These are phyloP conservation scores for Jacaranda copaia DNA, from an alignment of 257 asterid genomes.

Conservation along the genomic window DNA sequence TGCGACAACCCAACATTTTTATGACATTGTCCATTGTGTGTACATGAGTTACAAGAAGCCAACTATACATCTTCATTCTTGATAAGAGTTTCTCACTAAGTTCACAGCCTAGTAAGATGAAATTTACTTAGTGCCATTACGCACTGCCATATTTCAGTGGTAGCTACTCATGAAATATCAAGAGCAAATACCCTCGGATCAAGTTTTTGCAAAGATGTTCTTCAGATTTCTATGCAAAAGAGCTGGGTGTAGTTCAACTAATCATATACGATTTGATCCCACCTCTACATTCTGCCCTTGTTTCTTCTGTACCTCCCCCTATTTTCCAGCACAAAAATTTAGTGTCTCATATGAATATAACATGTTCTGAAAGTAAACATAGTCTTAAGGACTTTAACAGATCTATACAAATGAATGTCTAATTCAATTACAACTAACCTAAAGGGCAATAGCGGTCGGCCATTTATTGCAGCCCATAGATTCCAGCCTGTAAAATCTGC, in stretches of 20 bases:
- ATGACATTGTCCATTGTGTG: background rate
- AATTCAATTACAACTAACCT: conserved; percentile 56
- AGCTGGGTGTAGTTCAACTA: background rate
- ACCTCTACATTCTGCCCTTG: background rate
- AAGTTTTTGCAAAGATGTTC: conserved; percentile 10
- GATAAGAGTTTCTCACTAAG: background rate
- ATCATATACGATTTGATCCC: background rate
- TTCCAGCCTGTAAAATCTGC: conserved; percentile 99
- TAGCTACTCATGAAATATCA: conserved; percentile 13
- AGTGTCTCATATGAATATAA: too few relatives aligned
- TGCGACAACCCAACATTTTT: background rate
- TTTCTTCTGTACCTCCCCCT: background rate
- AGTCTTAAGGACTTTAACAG: background rate
- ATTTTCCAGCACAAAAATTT: background rate
- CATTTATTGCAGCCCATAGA: conserved; percentile 97
- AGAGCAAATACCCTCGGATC: background rate
- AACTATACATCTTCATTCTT: background rate
- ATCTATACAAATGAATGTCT: conserved; percentile 6
- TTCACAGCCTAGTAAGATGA: background rate
- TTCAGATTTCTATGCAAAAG: background rate
- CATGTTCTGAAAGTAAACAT: background rate
- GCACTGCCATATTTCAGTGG: background rate
- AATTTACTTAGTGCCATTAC: background rate
- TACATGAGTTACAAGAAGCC: background rate
- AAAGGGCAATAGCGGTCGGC: conserved; percentile 87